Percentiles rank a stretch among this genome's conserved stretches.
Conservation (phyloP, 192 early-diverging fungal species). For the Rhizophagus sp. region DNA sequence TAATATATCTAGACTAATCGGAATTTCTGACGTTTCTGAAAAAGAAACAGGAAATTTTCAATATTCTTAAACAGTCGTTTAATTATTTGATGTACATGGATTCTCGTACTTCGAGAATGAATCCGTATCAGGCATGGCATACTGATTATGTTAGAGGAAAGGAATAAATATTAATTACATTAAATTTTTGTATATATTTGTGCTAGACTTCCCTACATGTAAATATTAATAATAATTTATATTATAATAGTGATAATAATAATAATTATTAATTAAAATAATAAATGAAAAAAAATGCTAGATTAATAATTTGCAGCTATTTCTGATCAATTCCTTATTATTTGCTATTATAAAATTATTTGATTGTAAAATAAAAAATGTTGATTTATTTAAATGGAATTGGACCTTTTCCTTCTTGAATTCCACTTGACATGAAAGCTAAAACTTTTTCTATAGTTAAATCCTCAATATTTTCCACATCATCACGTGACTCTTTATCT, state of each 20-base stretch:
- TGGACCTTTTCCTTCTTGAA: slow-evolving; percentile 10
- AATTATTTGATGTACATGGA: too few species aligned
- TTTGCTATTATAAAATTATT: too few species aligned
- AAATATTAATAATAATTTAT: neutral
- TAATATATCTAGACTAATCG: too few species aligned
- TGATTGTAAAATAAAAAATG: neutral
- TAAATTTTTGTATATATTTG: neutral
- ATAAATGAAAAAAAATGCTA: neutral
- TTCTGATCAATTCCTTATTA: too few species aligned
- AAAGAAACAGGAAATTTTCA: too few species aligned
- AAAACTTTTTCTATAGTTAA: slow-evolving; percentile 15
- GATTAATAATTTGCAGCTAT: neutral
- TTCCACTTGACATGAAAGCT: slow-evolving; percentile 23
- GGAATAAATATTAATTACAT: neutral
- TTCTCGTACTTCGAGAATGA: too few species aligned
- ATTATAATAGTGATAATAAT: neutral
- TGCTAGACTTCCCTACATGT: neutral
- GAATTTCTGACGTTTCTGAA: too few species aligned
- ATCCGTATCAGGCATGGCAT: too few species aligned
- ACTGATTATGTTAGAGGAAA: too few species aligned
- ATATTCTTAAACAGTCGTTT: too few species aligned
- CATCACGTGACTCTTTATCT: neutral
- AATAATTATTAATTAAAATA: neutral
- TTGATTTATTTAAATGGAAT: neutral
- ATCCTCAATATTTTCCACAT: neutral